Base-by-base conservation (phyloP, 1,139 yeast species). In the Candida smagusa region DNA sequence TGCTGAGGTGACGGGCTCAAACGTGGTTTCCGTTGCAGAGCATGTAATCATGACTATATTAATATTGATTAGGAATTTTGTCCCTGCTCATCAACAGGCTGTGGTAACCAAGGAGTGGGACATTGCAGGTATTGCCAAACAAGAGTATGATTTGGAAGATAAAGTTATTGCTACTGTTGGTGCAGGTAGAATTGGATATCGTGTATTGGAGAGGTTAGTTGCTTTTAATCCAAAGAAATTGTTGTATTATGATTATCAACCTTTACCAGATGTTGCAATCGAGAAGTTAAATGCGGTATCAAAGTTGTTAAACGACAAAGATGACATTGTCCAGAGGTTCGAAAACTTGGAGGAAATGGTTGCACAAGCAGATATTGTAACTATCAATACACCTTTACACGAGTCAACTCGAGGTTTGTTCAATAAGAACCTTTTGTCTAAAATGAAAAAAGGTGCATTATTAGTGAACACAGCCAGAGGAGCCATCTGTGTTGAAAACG, bases 401-500 rank as follows among this genome's bases (percentile, higher is more conserved):
- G 85, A 82, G 44, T 74, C 77, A 31, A 75, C 90, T 28, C 62
- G 60, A 50, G 89, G 89, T 25, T 65, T 84, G 43, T 73, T 84
- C 63, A 74, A 84, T 73, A 81, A 80, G 63, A 72, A 81, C 13
- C 63, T 81, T 48, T 67, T 84, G 44, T 72, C 85, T 48, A 77
- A 82, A 58, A 82, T 84, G 82, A 84, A 84, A 64, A 76, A 75
- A 53, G 90, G 90, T 35, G 77, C 94, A 11, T 78, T 84, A 72
- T 68, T 84, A 46, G 87, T 85, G 42, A 84, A 85, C 69, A 85
- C 94, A 37, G 94, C 95, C 12, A 77, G 95, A 58, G 94, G 94
- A 45, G 92, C 90, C 37, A 83, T 84, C 47, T 75, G 84, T 59
- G 79, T 72, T 39, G 82, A 79, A 35, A 72, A 84, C 48, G 94